Evolutionary conservation across 345 rosid genomes (phyloP), one percentile per base, ranked within the genome.

Genomic region (Populus deltoides): DNA sequence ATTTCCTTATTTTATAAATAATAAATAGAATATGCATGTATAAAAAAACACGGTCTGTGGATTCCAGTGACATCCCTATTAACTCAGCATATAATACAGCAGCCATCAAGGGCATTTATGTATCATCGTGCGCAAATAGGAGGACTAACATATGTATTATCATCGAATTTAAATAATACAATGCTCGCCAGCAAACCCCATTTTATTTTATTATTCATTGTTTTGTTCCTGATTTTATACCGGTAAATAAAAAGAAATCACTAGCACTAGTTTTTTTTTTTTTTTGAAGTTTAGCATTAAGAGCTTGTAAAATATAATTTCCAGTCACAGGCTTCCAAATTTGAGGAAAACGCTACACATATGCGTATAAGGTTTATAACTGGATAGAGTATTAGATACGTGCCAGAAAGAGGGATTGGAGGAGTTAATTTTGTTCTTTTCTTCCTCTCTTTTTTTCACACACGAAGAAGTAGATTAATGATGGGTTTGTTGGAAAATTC

Each of bases 71-170:
- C 36, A 3, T 33, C 36, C 36, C 36, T 33, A 33, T n/a, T 43
- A 33, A 41, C 71, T 71, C 75, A 68, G 68, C 79, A 81, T 76
- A 80, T 17, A 65, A 25, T 20, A 47, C 75, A 22, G 72, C 24
- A 8, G 3, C 47, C 22, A 18, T 15, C 59, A 27, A 39, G 76
- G 81, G 39, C 39, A 72, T 72, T 78, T 66, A 15, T 55, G 77
- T 72, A 72, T 66, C 16, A 0, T 38, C 22, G 15, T 0, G 24
- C 0, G n/a, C 47, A 43, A 24, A 66, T 59, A 20, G 59, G 16
- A 67, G n/a, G 36, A 66, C 39, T 16, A 0, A 7, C 17, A 33
- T 10, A 15, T 47, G 18, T 47, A 13, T 47, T 13, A 13, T 15
- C 17, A 47, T 47, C 17, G 16, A 45, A 13, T 47, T 15, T 47